Evolutionary conservation across 1,139 yeast species (phyloP), one percentile per base, ranked within the genome.

Genomic region (Meyerozyma smithsonii): DNA sequence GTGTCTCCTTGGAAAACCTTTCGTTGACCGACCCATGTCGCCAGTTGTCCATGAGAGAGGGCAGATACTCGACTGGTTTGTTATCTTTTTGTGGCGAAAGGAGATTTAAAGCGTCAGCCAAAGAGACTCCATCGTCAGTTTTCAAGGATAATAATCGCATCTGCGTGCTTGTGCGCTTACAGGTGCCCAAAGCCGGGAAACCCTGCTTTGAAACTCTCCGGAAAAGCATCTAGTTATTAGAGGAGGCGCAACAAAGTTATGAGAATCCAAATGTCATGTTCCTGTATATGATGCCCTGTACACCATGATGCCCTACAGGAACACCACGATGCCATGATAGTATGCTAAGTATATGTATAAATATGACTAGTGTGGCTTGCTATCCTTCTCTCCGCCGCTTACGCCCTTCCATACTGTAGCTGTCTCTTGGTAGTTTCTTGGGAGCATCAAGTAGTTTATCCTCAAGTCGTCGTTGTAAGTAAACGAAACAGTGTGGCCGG

Each of bases 361-460:
- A n/a, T n/a, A n/a, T n/a, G 15, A 30, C 16, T 17, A 17, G 5
- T 30, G 5, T 11, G 5, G 12, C 20, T 18, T 16, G 3, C 12
- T 10, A n/a, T 11, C 12, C 2, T 18, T 14, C 2, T 8, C 3
- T 10, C 20, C 21, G 4, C 21, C 15, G 7, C 8, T 11, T 17
- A 38, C 18, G 20, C 38, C 52, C 32, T 54, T 50, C 71, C 72
- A 66, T n/a, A 65, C 52, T 25, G 58, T 57, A 1, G 54, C 50
- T 1, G 69, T 61, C 40, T 60, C 58, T 10, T 56, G 56, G 41
- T 58, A 58, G 43, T 64, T 59, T 38, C 58, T 58, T 2, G 77
- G 77, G 28, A 71, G 52, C 74, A 70, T 68, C 39, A 71, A 56
- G 46, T 70, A 71, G 39, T 61, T 56, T 39, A 61, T 66, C 46